Evolutionary conservation across 352 stramenopile genomes (phyloP), one percentile per base, ranked within the genome.

Genomic region (Phytophthora fragariaefolia): DNA sequence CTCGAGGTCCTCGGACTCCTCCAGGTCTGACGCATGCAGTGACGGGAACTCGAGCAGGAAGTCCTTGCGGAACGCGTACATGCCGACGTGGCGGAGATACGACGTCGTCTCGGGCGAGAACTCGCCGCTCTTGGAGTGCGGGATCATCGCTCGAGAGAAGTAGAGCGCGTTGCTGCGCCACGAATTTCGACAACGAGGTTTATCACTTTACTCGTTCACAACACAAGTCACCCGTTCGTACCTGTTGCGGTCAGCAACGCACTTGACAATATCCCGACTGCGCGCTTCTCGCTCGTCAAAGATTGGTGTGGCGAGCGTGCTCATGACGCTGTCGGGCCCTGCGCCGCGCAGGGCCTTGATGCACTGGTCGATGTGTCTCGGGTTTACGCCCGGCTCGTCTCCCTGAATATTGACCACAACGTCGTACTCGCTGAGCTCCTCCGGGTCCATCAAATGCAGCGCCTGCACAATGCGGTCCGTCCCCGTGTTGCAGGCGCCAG

Each of bases 341-440:
- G 89, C 78, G 1, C 50, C 47, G 18, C 81, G 79, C 42, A 96
- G 58, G 22, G 82, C 83, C 6, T 79, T 64, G 32, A 96, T 71
- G 46, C 85, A 92, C 7, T 66, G 34, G 30, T 96, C 85, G 34
- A 96, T 93, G 50, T 95, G 87, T 53, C 50, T 74, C 27, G 89
- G 83, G 50, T 96, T 83, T 49, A 96, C 83, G 20, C 83, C 83
- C 3, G 87, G 87, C 61, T 96, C 89, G 51, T 96, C 89, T 34
- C 89, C 87, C 57, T 95, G 87, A 47, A 96, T 84, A 51, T 96
- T 96, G 23, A 95, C 84, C 10, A 96, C 72, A 45, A 94, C 66
- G 34, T 96, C 87, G 60, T 91, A 90, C 46, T 76, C 47, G 27
- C 52, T 71, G 15, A 93, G 46, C 30, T 91, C 75, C 12, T 52